Evolutionary conservation across 176 grass and related monocot genomes (phyloP).

Genomic region (Triticum dicoccoides): DNA sequence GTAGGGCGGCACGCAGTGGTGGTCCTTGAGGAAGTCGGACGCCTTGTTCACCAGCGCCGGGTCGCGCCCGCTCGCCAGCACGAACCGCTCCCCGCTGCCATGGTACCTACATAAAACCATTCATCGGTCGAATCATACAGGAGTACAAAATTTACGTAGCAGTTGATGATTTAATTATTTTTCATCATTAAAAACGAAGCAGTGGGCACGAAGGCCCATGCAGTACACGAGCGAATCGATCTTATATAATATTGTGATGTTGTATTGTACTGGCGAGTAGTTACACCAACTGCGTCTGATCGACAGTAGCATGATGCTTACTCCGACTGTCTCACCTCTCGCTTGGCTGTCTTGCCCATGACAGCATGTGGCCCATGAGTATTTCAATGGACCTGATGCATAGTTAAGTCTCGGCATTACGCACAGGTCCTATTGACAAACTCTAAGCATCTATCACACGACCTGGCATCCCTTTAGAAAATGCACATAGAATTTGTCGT

Average conservation of each 20-base stretch:
- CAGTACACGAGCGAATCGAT: background rate
- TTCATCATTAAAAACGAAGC: background rate
- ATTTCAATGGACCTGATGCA: background rate
- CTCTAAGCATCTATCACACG: background rate
- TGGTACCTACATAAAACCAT: slow-evolving; percentile 48
- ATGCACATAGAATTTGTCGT: background rate
- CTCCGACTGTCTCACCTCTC: background rate
- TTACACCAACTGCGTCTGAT: background rate
- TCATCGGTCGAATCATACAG: background rate
- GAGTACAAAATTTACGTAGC: background rate
- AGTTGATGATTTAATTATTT: background rate
- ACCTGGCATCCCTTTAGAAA: background rate
- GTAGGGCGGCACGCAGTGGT: slow-evolving; percentile 62
- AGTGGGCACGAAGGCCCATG: background rate
- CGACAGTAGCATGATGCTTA: background rate
- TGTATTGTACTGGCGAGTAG: background rate
- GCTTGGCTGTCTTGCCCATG: background rate
- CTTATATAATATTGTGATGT: background rate
- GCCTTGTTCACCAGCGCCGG: slow-evolving; percentile 90
- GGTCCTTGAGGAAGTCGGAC: slow-evolving; percentile 68
- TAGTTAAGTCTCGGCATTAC: background rate
- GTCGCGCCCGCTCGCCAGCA: slow-evolving; percentile 61
- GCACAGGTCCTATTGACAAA: background rate
- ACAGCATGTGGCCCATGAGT: background rate
- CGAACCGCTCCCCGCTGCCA: slow-evolving; percentile 57